A percentile compares a stretch with the other conserved stretches of the same genome.
Evolutionary conservation across 176 grass and related monocot species (phyloP).

Genomic region (Avena insularis): DNA sequence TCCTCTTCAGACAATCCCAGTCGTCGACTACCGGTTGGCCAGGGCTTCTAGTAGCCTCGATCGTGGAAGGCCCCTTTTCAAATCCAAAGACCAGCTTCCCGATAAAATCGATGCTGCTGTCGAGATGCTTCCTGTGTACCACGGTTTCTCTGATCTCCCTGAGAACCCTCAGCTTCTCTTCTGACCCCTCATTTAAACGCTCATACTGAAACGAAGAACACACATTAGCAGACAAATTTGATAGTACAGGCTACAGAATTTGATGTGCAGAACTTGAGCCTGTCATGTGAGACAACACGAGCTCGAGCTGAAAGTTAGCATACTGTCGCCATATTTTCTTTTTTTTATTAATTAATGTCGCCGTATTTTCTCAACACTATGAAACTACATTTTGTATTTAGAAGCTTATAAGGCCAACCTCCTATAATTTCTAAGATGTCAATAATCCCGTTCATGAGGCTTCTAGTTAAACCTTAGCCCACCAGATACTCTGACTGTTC

Average conservation of each 20-base stretch:
- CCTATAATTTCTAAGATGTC: background rate
- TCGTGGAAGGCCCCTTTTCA: too few relatives aligned
- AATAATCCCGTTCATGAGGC: background rate
- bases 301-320: background rate
- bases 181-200: too few relatives aligned
- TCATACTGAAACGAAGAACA: too few relatives aligned
- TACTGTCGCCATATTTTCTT: background rate
- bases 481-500: background rate
- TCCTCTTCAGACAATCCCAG: slow-evolving; percentile 44
- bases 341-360: background rate
- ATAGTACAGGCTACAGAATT: too few relatives aligned
- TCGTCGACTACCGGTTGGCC: too few relatives aligned
- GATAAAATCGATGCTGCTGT: too few relatives aligned
- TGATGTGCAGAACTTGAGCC: background rate
- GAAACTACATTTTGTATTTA: slow-evolving; percentile 21
- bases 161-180: too few relatives aligned
- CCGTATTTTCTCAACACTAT: slow-evolving; percentile 13
- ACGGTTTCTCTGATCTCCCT: too few relatives aligned
- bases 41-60: too few relatives aligned
- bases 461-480: background rate
- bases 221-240: too few relatives aligned
- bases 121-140: too few relatives aligned
- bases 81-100: too few relatives aligned
- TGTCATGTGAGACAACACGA: slow-evolving; percentile 13
- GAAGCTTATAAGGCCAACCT: background rate